phyloP scores from a whole-genome alignment of 306 rosid species.

The Dryas alaskensis region DNA sequence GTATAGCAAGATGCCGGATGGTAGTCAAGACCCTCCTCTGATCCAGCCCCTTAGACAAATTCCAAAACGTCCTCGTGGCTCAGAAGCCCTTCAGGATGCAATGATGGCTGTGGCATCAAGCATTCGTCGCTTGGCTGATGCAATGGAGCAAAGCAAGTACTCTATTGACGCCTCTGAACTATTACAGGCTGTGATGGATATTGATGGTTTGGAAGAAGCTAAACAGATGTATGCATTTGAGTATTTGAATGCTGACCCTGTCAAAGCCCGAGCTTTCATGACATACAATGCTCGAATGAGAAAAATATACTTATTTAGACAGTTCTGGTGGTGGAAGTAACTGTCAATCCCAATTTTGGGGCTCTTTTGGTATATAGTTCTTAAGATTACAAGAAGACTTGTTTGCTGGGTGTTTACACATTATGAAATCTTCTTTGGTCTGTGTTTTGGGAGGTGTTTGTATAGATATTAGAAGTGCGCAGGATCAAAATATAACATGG shows the following conservation, averaged over 20 bases:
- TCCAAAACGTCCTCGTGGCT: slow-evolving; percentile 52
- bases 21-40: slow-evolving; percentile 51
- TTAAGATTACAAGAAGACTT: slow-evolving; percentile 7
- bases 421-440: slow-evolving; percentile 25
- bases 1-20: slow-evolving; percentile 55
- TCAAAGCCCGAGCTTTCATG: slow-evolving; percentile 71
- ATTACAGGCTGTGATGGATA: slow-evolving; percentile 71
- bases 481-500: no score
- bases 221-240: slow-evolving; percentile 75
- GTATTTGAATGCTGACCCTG: slow-evolving; percentile 65
- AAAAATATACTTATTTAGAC: slow-evolving; percentile 59
- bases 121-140: slow-evolving; percentile 64
- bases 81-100: slow-evolving; percentile 65
- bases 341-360: slow-evolving; percentile 4
- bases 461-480: slow-evolving; percentile 25
- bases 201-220: slow-evolving; percentile 70
- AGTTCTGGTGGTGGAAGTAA: slow-evolving; percentile 76
- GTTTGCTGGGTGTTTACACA: slow-evolving; percentile 21
- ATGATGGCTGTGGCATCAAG: slow-evolving; percentile 61
- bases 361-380: slow-evolving; percentile 37
- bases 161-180: slow-evolving; percentile 52
- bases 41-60: slow-evolving; percentile 44
- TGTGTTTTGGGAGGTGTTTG: slow-evolving; percentile 30
- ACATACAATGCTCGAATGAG: slow-evolving; percentile 65
- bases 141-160: slow-evolving; percentile 50